Percentiles rank a stretch among this genome's conserved stretches.
Conservation (phyloP, 192 early-diverging fungal genomes). For the Entomortierella parvispora region DNA sequence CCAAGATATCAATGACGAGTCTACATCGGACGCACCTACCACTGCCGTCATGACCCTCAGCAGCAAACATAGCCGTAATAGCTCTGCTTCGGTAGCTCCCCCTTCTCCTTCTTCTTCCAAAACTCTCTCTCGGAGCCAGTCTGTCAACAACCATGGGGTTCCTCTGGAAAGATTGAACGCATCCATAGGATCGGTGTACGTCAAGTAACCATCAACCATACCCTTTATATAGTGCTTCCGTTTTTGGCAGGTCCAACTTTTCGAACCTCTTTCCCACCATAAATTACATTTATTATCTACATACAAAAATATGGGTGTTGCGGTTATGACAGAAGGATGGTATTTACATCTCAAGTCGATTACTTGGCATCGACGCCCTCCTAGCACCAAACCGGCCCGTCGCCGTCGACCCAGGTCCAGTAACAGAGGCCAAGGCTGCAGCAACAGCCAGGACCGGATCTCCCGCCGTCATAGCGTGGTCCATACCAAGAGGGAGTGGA, state of each 20-base stretch:
- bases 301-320: not conserved
- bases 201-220: conserved; percentile 15
- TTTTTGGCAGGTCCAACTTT: conserved; percentile 8
- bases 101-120: too few species aligned
- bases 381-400: conserved; percentile 20
- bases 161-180: conserved; percentile 10
- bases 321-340: not conserved
- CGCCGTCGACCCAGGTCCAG: not conserved
- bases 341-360: conserved; percentile 48
- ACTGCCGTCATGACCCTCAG: too few species aligned
- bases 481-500: not conserved
- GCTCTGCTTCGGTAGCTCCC: not conserved
- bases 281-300: not conserved
- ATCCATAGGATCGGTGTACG: conserved; percentile 28
- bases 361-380: conserved; percentile 44
- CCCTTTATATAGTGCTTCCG: not conserved
- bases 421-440: not conserved
- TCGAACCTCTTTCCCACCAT: not conserved
- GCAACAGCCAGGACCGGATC: not conserved
- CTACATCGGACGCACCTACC: too few species aligned
- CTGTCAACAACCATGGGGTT: conserved; percentile 10
- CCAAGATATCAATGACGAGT: too few species aligned
- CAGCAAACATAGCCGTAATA: not conserved
- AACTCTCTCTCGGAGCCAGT: too few species aligned
- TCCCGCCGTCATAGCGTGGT: not conserved